Base-by-base conservation (phyloP, 495 filamentous ascomycete species). In the Neurospora discreta region DNA sequence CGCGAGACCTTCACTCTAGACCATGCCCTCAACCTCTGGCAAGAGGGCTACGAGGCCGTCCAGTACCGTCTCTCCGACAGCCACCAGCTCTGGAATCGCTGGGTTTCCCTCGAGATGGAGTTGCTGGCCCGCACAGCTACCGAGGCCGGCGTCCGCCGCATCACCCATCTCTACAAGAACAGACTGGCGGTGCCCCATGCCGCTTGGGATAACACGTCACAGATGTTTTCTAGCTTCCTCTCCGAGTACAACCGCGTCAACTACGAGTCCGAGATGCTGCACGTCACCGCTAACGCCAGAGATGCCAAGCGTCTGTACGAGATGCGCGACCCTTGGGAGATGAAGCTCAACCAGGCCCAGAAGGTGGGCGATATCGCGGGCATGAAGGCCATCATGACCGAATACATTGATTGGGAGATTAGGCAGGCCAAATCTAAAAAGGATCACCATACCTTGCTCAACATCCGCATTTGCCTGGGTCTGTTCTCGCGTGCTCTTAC, bases 391-490 rank as follows among this genome's bases (percentile, higher is more conserved):
- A 81, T 84, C n/a, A 91, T 89, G 81, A 79, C 80, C 26, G 88
- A 94, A 72, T 99, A 99, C 76, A 83, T 98, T 23, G 88, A 91
- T 30, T 97, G 91, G 91, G 95, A 99, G 82, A 81, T 90, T 71
- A 82, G 75, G 69, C 90, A 90, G 80, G 80, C 85, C 75, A 81
- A 79, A 69, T 75, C 58, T 2, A 77, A 87, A 80, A 79, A 87
- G 78, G 85, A 82, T 71, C 79, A 82, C 30, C 74, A 80, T 26
- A 77, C 78, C 0, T 73, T 86, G 69, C 69, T 74, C 68, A 88
- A 79, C 67, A 76, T 90, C 70, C 86, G 88, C 46, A 84, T 92
- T 30, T 90, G 89, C 77, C 85, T 91, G 71, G 90, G 90, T 36
- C 82, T 97, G 6, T 97, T 91, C 75, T 91, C 95, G 76, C 88